Evolutionary conservation across 129 eudicot genomes (phyloP), one percentile per base, ranked within the genome.

Genomic region (Helianthus tuberosus): DNA sequence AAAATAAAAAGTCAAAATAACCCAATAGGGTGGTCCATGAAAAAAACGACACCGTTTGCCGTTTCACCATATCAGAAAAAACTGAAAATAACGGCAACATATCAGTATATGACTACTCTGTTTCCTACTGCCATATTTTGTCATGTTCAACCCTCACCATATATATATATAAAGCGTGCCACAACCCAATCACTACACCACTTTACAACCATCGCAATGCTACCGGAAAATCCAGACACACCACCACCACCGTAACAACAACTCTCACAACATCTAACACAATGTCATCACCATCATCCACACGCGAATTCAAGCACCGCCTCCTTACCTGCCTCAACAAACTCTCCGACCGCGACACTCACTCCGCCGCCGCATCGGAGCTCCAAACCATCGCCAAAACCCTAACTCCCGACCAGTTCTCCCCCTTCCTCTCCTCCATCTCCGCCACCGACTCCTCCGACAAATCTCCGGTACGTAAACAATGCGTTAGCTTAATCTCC

Each of bases 341-440:
- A 64, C 91, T 93, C 38, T 82, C 98, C 51, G 98, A 93, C 67
- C 80, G 96, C 7, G 98, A 93, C 58, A 93, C 98, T 2, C 94
- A 88, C 80, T 59, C 96, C 36, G 81, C 87, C 16, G 96, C 98
- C 13, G 91, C 90, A 50, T 16, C 77, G 9, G 96, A 88, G 35
- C 96, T 93, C 49, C 89, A 90, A 29, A 75, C 89, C 17, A 93
- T 93, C 17, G 89, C 92, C 12, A 84, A 74, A 72, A 83, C 78
- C 54, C 83, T 93, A 46, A 12, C 71, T 46, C 72, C 75, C 27
- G 91, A 84, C 48, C 67, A 85, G 3, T 66, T 90, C 27, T 83
- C 98, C 0, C 80, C 88, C 13, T 93, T 88, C 55, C 64, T 90
- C 50, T 90, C 96, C 13, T 84, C 98, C 12, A 84, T 90, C 54